Evolutionary conservation across 805 yeast genomes (phyloP).

Genomic region (Metschnikowia gruessii): DNA sequence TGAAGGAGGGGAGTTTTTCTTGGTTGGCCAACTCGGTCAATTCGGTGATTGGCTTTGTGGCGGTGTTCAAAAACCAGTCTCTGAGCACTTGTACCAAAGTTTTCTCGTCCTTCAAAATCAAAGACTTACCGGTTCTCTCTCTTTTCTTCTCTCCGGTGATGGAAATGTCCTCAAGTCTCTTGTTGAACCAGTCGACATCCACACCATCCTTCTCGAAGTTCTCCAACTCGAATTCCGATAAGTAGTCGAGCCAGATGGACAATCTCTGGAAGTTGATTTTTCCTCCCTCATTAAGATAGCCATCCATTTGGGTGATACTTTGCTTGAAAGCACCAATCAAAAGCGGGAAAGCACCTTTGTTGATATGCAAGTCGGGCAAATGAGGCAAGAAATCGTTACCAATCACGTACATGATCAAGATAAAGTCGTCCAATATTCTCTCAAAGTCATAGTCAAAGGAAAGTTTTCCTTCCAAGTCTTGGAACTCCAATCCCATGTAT

Average conservation of each 20-base stretch:
- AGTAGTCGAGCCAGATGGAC: constrained; percentile 67
- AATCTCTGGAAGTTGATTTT: constrained; percentile 72
- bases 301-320: constrained; percentile 68
- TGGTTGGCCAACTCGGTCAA: constrained; percentile 31
- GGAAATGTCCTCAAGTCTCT: constrained; percentile 76
- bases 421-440: constrained; percentile 86
- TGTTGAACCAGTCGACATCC: constrained; percentile 89
- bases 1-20: constrained; percentile 27
- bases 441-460: constrained; percentile 80
- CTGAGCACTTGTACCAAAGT: constrained; percentile 59
- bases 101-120: constrained; percentile 70
- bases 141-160: constrained; percentile 68
- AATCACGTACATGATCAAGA: constrained; percentile 86
- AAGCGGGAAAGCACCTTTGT: constrained; percentile 96
- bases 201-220: constrained; percentile 81
- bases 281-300: constrained; percentile 83
- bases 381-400: constrained; percentile 98
- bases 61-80: constrained; percentile 47
- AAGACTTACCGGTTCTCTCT: constrained; percentile 59
- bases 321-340: constrained; percentile 84
- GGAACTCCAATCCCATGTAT: constrained; percentile 82
- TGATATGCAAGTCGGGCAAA: constrained; percentile 87
- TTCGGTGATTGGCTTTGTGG: constrained; percentile 32
- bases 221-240: constrained; percentile 78
- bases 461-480: constrained; percentile 60